A percentile compares a stretch with the other conserved stretches of the same genome.
These are phyloP conservation scores for Picea glauca DNA, from an alignment of 75 land plant species.

Conservation along the genomic window DNA sequence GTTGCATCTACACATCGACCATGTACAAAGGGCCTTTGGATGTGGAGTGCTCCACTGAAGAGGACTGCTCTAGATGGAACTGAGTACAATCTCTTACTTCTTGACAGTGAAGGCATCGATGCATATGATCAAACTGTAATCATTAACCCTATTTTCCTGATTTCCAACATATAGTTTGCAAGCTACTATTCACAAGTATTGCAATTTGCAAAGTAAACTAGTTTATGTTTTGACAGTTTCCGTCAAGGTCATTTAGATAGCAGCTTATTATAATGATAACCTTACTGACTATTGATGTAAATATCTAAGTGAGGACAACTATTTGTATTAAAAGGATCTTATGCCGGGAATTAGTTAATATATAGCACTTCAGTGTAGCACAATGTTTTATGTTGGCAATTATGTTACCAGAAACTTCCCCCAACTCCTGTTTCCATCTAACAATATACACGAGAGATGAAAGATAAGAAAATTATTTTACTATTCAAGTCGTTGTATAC, in stretches of 20 bases:
- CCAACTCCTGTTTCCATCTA: too few relatives aligned
- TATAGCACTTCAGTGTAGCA: too few relatives aligned
- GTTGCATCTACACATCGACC: slow-evolving; percentile 96
- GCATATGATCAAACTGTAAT: slow-evolving; percentile 99
- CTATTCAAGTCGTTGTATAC: too few relatives aligned
- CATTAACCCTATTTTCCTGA: not conserved
- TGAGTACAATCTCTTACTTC: slow-evolving; percentile 81
- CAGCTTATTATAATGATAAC: not conserved
- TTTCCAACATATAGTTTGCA: not conserved
- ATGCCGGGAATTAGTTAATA: too few relatives aligned
- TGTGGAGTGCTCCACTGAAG: slow-evolving; percentile 96
- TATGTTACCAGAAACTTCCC: too few relatives aligned
- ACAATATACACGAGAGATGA: too few relatives aligned
- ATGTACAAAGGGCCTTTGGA: slow-evolving; percentile 97
- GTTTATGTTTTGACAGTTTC: not conserved
- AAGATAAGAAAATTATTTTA: too few relatives aligned
- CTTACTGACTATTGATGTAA: too few relatives aligned
- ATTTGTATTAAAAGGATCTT: too few relatives aligned
- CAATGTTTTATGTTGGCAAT: too few relatives aligned
- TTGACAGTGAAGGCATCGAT: slow-evolving; percentile 98
- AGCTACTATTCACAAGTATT: not conserved
- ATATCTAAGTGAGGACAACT: too few relatives aligned
- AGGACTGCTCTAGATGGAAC: slow-evolving; percentile 93
- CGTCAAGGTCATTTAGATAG: not conserved
- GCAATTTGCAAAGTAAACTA: not conserved